Percentiles rank a stretch among this genome's conserved stretches.
Conservation (phyloP, 441 rosid genomes). For the Flueggea neowawraea region DNA sequence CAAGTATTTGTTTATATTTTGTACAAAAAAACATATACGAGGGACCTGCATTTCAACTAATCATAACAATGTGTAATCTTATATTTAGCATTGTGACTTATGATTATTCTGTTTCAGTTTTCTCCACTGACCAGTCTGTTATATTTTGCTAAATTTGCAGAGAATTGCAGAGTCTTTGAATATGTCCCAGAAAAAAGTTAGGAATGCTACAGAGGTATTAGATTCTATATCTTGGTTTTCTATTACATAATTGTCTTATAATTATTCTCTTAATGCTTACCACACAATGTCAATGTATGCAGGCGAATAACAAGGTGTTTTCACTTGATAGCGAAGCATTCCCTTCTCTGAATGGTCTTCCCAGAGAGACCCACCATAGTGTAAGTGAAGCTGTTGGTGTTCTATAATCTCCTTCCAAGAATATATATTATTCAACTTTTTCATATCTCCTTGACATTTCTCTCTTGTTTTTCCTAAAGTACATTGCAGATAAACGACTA, state of each 20-base stretch:
- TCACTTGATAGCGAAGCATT: constrained; percentile 90
- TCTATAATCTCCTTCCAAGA: constrained; percentile 3
- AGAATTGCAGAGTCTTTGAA: constrained; percentile 82
- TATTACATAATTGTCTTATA: constrained; percentile 2
- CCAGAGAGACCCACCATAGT: constrained; percentile 89
- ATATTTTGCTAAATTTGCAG: constrained; percentile 36
- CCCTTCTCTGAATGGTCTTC: constrained; percentile 83
- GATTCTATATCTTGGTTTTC: constrained; percentile 3
- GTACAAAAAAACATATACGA: not conserved
- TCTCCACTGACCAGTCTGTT: not conserved
- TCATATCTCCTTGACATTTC: not conserved
- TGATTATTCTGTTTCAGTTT: not conserved
- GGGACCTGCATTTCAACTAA: no score
- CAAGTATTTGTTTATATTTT: not conserved
- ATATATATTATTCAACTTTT: not conserved
- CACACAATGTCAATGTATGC: constrained; percentile 11
- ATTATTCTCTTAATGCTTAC: constrained; percentile 12
- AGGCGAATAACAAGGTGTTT: constrained; percentile 80
- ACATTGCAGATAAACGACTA: constrained; percentile 63
- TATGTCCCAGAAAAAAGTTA: constrained; percentile 89
- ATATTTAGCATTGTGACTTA: not conserved
- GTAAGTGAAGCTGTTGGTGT: constrained; percentile 38
- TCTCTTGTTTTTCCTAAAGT: constrained; percentile 40
- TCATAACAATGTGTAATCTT: constrained; percentile 1
- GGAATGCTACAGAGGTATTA: constrained; percentile 88